Base-by-base conservation (phyloP, 1,284 basidiomycete species). In the Microbotryum intermedium region DNA sequence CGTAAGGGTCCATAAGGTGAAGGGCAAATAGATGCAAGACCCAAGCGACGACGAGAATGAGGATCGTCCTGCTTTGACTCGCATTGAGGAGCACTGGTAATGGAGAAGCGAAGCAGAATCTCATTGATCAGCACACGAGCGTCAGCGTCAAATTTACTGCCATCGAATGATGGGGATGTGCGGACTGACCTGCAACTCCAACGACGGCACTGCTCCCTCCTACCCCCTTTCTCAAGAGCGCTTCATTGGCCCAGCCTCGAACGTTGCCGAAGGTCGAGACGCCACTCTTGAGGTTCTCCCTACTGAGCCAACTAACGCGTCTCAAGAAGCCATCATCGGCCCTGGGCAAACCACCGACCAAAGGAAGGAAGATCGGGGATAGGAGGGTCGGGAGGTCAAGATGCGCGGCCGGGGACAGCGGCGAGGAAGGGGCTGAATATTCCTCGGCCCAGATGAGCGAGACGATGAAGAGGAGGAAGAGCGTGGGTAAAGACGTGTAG, bases 201-300 rank as follows among this genome's bases (percentile, higher is more conserved):
- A 65, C 60, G 13, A 62, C 30, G 1, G 58, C 53, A 29, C 64
- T 62, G 13, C 39, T 43, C 0, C 60, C 64, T 2, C 64, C 64
- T 7, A 65, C 53, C 8, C 54, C 58, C 34, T 62, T 65, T 16
- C 64, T 49, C 47, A 65, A n/a, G 1, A 65, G 8, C 0, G 60
- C 64, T 26, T 65, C 64, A 50, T 55, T 60, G 29, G 64, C 60
- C 64, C 64, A 65, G 5, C 64, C 64, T 8, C 53, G 28, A 10
- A 51, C 55, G 16, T 26, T 50, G 16, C 60, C 64, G 1, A 60
- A 53, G n/a, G 54, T 56, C 9, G 58, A 55, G 0, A 58, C 30
- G 5, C 53, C 47, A 39, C 49, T 53, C 18, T 30, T 44, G 11
- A 65, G 39, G 42, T 59, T 54, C 30, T 55, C 60, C 6, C 60